These are phyloP conservation scores for Camelina laxa DNA, from an alignment of 345 rosid genomes.

Conservation along the genomic window DNA sequence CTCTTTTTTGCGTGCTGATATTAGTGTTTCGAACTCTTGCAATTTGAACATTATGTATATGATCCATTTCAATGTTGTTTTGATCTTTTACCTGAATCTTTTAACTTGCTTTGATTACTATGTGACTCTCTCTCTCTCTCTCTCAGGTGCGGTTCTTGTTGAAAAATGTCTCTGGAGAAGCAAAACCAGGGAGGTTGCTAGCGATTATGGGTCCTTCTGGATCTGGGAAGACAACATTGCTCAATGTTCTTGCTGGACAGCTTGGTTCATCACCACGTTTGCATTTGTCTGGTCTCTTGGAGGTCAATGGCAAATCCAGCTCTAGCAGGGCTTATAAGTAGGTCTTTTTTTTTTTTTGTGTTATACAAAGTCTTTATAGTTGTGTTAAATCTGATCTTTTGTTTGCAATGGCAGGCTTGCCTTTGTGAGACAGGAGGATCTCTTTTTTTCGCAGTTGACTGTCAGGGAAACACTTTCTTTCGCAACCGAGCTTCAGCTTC, in stretches of 20 bases:
- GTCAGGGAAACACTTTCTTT: slow-evolving; percentile 92
- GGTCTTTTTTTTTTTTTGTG: neutral
- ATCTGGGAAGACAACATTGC: slow-evolving; percentile 96
- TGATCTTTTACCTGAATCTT: slow-evolving; percentile 8
- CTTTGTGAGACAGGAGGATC: slow-evolving; percentile 92
- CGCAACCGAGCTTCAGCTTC: slow-evolving; percentile 95
- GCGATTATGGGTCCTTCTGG: slow-evolving; percentile 99
- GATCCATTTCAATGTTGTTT: neutral
- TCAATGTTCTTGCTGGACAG: slow-evolving; percentile 92
- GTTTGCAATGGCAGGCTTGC: slow-evolving; percentile 66
- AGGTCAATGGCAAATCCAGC: slow-evolving; percentile 73
- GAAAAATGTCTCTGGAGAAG: slow-evolving; percentile 87
- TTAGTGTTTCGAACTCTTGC: neutral
- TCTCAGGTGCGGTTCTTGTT: slow-evolving; percentile 83
- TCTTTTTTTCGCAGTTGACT: slow-evolving; percentile 94
- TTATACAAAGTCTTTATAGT: neutral
- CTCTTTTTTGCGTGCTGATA: neutral
- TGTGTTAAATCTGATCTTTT: slow-evolving; percentile 22
- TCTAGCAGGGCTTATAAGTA: slow-evolving; percentile 79
- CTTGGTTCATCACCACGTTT: slow-evolving; percentile 64
- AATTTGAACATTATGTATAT: neutral
- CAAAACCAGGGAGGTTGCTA: slow-evolving; percentile 87
- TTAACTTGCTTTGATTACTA: slow-evolving; percentile 11
- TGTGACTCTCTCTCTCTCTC: slow-evolving; percentile 32
- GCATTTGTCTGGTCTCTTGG: slow-evolving; percentile 90